Percentiles rank a stretch among this genome's conserved stretches.
phyloP scores from a whole-genome alignment of 805 yeast genomes.

The Wickerhamiella nectarea region DNA sequence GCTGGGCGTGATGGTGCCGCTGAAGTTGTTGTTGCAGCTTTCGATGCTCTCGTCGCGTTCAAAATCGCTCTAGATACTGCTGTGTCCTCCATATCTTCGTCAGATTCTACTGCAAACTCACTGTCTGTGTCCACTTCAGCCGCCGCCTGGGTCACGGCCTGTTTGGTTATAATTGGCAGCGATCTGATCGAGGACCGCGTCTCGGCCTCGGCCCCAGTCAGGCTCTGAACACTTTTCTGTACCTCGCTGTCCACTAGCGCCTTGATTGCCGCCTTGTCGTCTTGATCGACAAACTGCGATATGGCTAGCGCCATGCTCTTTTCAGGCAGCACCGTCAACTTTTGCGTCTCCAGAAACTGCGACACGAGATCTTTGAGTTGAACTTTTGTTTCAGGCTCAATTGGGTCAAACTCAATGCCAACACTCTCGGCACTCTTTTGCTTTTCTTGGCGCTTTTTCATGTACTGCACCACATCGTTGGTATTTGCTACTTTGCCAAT shows the following conservation, averaged over 20 bases:
- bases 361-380: constrained; percentile 52
- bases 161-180: not conserved
- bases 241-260: constrained; percentile 25
- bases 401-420: constrained; percentile 23
- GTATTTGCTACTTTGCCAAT: constrained; percentile 84
- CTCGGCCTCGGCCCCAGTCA: not conserved
- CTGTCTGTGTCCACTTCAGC: not conserved
- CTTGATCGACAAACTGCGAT: constrained; percentile 60
- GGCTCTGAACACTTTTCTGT: not conserved
- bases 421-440: constrained; percentile 12
- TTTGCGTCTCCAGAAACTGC: constrained; percentile 46
- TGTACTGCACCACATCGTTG: constrained; percentile 69
- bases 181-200: not conserved
- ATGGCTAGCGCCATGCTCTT: constrained; percentile 63
- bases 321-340: constrained; percentile 59
- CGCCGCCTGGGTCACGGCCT: not conserved
- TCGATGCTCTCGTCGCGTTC: no score
- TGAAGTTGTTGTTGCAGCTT: no score
- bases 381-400: constrained; percentile 22
- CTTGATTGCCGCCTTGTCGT: constrained; percentile 59
- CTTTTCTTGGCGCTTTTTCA: constrained; percentile 28
- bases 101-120: not conserved
- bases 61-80: no score
- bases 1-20: no score
- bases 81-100: not conserved